These are phyloP conservation scores for Silybum marianum DNA, from an alignment of 129 eudicot genomes.

Conservation along the genomic window DNA sequence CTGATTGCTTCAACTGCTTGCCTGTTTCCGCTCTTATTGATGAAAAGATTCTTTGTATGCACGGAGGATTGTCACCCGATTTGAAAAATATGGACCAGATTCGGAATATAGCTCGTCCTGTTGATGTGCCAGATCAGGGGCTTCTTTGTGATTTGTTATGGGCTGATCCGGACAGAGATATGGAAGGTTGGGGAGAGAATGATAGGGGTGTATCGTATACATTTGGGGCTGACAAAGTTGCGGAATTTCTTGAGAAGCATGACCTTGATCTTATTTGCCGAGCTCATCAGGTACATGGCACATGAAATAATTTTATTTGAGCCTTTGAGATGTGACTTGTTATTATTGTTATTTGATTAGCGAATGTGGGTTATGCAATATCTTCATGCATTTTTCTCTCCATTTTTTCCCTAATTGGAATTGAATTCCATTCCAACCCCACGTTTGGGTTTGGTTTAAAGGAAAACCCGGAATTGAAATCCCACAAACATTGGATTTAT, in stretches of 20 bases:
- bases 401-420: too few species aligned
- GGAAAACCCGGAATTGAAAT: too few species aligned
- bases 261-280: constrained; percentile 67
- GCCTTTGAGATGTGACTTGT: neutral
- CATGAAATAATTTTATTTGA: neutral
- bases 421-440: too few species aligned
- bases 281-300: constrained; percentile 58
- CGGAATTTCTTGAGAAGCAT: constrained; percentile 63
- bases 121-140: constrained; percentile 66
- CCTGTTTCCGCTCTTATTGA: constrained; percentile 72
- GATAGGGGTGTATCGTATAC: constrained; percentile 64
- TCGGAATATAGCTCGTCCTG: constrained; percentile 51
- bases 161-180: constrained; percentile 66
- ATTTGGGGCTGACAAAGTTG: constrained; percentile 60
- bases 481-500: too few species aligned
- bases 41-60: constrained; percentile 73
- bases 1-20: constrained; percentile 60
- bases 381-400: too few species aligned
- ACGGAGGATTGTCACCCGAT: constrained; percentile 71
- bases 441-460: too few species aligned
- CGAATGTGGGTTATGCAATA: too few species aligned
- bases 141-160: constrained; percentile 61
- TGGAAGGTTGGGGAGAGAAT: constrained; percentile 71
- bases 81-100: constrained; percentile 55
- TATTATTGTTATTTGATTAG: neutral